Percentiles rank a stretch among this genome's conserved stretches.
Evolutionary conservation across 1,284 basidiomycete genomes (phyloP).

Genomic region (Ceratobasidium sp.): DNA sequence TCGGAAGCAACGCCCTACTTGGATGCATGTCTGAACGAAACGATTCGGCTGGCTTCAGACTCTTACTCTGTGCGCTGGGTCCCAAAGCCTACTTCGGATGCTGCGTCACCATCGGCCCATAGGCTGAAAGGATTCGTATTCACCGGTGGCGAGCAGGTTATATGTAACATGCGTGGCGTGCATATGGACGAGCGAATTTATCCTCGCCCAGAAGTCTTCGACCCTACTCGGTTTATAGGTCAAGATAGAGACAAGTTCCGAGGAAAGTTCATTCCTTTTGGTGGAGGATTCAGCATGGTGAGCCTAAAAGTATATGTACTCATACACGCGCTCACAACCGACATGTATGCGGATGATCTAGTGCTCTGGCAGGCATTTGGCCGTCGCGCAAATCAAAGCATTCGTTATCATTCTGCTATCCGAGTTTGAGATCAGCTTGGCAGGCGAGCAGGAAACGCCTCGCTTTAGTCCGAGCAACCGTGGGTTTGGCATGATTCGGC

Average conservation of each 20-base stretch:
- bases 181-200: slow-evolving; percentile 48
- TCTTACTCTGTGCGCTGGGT: slow-evolving; percentile 45
- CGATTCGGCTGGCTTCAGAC: slow-evolving; percentile 43
- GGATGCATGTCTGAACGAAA: slow-evolving; percentile 43
- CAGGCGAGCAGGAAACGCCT: neutral
- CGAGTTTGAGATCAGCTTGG: slow-evolving; percentile 30
- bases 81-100: slow-evolving; percentile 25
- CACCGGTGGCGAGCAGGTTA: slow-evolving; percentile 50
- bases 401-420: slow-evolving; percentile 37
- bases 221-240: slow-evolving; percentile 42
- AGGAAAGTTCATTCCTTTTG: slow-evolving; percentile 45
- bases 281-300: slow-evolving; percentile 46
- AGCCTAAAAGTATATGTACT: no score
- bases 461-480: slow-evolving; percentile 32
- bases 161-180: slow-evolving; percentile 50
- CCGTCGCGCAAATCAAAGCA: slow-evolving; percentile 39
- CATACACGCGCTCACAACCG: no score
- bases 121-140: slow-evolving; percentile 43
- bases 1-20: slow-evolving; percentile 33
- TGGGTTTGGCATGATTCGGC: slow-evolving; percentile 45
- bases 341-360: neutral
- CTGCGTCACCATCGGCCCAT: no score
- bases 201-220: slow-evolving; percentile 35
- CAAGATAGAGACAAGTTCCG: slow-evolving; percentile 15
- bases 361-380: slow-evolving; percentile 48